Percentiles rank a stretch among this genome's conserved stretches.
These are phyloP conservation scores for Scheffersomyces cryptocercus DNA, from an alignment of 1,139 yeast species.

Conservation along the genomic window DNA sequence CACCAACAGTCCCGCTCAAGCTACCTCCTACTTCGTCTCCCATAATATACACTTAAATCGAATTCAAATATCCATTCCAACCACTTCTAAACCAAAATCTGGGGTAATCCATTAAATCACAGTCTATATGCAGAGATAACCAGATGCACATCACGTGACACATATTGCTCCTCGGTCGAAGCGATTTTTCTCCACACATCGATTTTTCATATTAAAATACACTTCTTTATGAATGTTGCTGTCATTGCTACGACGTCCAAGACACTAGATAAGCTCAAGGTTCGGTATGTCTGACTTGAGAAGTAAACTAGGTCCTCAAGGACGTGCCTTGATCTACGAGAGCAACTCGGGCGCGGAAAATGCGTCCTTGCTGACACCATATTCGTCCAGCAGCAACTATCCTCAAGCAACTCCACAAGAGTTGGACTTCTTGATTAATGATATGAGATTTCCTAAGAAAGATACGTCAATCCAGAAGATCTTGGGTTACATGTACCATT, in stretches of 20 bases:
- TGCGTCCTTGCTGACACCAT: neutral
- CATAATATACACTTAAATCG: too few relatives aligned
- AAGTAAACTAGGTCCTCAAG: constrained; percentile 29
- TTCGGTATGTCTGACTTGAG: constrained; percentile 3
- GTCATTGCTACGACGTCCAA: neutral
- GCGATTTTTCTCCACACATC: neutral
- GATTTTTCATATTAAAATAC: neutral
- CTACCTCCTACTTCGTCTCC: too few relatives aligned
- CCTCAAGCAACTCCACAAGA: constrained; percentile 37
- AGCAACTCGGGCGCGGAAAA: constrained; percentile 5
- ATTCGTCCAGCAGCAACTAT: neutral
- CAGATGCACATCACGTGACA: neutral
- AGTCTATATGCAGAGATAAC: neutral
- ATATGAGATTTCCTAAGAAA: constrained; percentile 40
- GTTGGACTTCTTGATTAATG: constrained; percentile 49
- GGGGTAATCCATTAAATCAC: neutral
- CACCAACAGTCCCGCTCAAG: too few relatives aligned
- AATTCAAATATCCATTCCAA: too few relatives aligned
- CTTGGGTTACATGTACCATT: constrained; percentile 57
- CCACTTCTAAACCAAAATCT: too few relatives aligned
- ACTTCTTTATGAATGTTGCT: constrained; percentile 1
- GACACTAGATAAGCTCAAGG: too few relatives aligned
- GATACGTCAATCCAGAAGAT: constrained; percentile 35
- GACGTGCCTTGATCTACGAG: constrained; percentile 18
- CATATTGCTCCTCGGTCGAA: neutral